Evolutionary conservation across 2,329 filamentous ascomycete species (phyloP).

Genomic region (Tolypocladium album): DNA sequence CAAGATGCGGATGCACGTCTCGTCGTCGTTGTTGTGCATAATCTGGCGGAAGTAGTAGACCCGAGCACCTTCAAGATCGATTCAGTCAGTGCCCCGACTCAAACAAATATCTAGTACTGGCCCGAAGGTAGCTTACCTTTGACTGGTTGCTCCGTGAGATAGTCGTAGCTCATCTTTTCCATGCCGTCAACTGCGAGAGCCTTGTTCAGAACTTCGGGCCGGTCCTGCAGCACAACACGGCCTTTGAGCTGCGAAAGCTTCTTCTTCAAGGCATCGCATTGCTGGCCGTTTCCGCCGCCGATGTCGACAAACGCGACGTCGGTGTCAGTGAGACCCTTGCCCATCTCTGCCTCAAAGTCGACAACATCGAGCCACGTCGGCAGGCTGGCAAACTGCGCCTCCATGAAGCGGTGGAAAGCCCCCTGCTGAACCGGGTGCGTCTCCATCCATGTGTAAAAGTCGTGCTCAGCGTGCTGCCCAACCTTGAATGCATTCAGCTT

Average conservation of each 20-base stretch:
- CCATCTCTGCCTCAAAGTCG: slow-evolving; percentile 9
- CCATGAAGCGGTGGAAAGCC: slow-evolving; percentile 15
- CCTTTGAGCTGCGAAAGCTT: slow-evolving; percentile 4
- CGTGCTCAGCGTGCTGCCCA: slow-evolving; percentile 4
- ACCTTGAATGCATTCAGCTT: slow-evolving; percentile 9
- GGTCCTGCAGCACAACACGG: slow-evolving; percentile 12
- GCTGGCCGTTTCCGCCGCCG: slow-evolving; percentile 11
- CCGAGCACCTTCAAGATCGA: slow-evolving; percentile 6
- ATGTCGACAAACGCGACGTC: slow-evolving; percentile 10
- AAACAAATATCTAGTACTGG: background rate
- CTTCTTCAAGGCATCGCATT: slow-evolving; percentile 6
- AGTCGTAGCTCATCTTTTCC: slow-evolving; percentile 13
- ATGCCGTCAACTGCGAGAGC: slow-evolving; percentile 8
- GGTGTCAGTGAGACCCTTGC: background rate
- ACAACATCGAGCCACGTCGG: slow-evolving; percentile 12
- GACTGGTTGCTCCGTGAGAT: slow-evolving; percentile 11
- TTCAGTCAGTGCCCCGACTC: background rate
- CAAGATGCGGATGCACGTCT: slow-evolving; percentile 12
- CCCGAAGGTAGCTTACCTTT: slow-evolving; percentile 7
- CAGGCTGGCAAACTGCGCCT: slow-evolving; percentile 10
- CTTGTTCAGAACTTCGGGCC: slow-evolving; percentile 8
- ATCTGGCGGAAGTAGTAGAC: slow-evolving; percentile 18
- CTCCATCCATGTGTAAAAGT: slow-evolving; percentile 10
- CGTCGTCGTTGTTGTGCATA: slow-evolving; percentile 15
- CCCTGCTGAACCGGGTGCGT: slow-evolving; percentile 8